Base-by-base conservation (phyloP, 2,329 filamentous ascomycete genomes). In the Paracorniculantispora psalliotae region DNA sequence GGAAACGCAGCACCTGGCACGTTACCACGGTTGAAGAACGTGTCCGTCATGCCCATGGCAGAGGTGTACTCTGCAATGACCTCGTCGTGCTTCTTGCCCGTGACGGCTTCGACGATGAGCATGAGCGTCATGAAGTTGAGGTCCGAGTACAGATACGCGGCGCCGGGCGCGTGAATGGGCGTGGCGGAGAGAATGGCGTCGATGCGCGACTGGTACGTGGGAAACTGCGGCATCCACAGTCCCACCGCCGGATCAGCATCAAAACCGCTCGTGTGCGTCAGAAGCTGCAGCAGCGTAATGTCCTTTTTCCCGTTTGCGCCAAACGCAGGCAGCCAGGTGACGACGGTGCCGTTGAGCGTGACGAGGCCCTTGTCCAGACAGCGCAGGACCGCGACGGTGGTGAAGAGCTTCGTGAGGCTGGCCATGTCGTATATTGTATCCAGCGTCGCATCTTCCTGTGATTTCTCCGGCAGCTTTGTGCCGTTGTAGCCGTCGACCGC, bases 341-440 rank as follows among this genome's bases (percentile, higher is more conserved):
- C 66, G 8, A 72, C 71, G 1, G 67, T 69, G 13, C 61, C 65
- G 43, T 71, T 65, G 15, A 71, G 62, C 2, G 26, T 57, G 26
- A 72, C 60, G 1, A 58, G 62, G 10, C 61, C 65, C 3, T 61
- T 57, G 53, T 74, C 72, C 7, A 73, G 59, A 39, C 67, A 61
- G 3, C 70, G 65, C 43, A 74, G 64, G 8, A 64, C 67, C 0
- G 71, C 70, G 4, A 73, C 64, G 0, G 70, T 66, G n/a, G 72
- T 73, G 54, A 72, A 73, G 26, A 74, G 59, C 63, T 74, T 75
- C 7, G 72, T 71, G 30, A 74, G 60, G 59, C 72, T 74, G 39
- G 72, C 72, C 68, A 73, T 67, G 61, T 74, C 72, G 61, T 74
- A 74, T n/a, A 75, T 67, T 2, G 71, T 73, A 54, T 73, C 69